These are phyloP conservation scores for Populus deltoides DNA, from an alignment of 345 rosid species.

Conservation along the genomic window DNA sequence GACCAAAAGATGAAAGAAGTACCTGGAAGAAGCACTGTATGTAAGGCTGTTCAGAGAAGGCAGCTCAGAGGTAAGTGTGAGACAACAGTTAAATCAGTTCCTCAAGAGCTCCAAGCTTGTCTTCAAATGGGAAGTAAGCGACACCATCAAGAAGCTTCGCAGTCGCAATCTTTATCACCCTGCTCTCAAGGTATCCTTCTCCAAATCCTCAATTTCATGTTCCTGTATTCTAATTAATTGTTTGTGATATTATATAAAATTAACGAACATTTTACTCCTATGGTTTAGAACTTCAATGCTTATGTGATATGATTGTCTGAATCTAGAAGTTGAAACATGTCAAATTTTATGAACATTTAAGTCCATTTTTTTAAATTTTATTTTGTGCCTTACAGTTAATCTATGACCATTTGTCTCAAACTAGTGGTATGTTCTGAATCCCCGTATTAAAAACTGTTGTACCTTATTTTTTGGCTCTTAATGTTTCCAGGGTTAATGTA, in stretches of 20 bases:
- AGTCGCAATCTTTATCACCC: slow-evolving; percentile 64
- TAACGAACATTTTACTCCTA: too few relatives aligned
- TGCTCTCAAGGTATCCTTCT: slow-evolving; percentile 70
- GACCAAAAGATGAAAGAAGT: slow-evolving; percentile 69
- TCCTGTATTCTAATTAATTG: background rate
- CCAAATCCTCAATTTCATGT: background rate
- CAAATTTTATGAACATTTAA: background rate
- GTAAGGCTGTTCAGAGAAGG: slow-evolving; percentile 70
- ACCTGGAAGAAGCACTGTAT: slow-evolving; percentile 81
- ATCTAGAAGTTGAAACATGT: background rate
- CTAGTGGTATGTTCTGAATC: background rate
- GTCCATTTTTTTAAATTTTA: background rate
- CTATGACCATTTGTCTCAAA: background rate
- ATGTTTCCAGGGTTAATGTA: background rate
- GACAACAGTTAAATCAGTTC: slow-evolving; percentile 70
- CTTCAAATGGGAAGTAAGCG: slow-evolving; percentile 94
- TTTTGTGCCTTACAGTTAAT: background rate
- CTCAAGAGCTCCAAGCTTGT: slow-evolving; percentile 79
- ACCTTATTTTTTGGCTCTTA: background rate
- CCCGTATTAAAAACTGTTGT: background rate
- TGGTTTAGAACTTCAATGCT: too few relatives aligned
- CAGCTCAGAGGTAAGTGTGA: slow-evolving; percentile 57
- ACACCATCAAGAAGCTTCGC: slow-evolving; percentile 83
- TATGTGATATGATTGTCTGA: too few relatives aligned
- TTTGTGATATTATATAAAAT: background rate